Evolutionary conservation across 1,139 yeast species (phyloP).

Genomic region (Yamadazyma epiphylla): DNA sequence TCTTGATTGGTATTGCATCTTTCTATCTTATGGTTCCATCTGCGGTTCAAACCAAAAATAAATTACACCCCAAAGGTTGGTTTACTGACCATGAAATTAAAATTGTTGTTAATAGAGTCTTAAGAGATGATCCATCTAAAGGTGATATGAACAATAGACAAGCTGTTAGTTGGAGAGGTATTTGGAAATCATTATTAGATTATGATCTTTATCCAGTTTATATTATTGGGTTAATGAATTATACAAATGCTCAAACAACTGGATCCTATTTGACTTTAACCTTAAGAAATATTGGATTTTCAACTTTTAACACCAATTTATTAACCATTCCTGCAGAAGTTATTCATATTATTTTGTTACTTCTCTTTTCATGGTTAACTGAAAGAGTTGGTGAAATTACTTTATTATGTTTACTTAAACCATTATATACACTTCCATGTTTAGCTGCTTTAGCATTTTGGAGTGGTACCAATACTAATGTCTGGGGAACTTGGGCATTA

Average conservation of each 20-base stretch:
- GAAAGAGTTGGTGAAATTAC: constrained; percentile 38
- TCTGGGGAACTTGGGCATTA: constrained; percentile 53
- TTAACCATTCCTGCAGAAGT: constrained; percentile 50
- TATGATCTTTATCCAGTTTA: constrained; percentile 61
- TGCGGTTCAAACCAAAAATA: constrained; percentile 50
- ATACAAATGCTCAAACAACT: constrained; percentile 40
- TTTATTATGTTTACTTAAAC: constrained; percentile 27
- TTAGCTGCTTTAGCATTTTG: constrained; percentile 46
- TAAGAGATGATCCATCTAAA: constrained; percentile 67
- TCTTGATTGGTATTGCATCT: constrained; percentile 50
- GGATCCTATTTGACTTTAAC: constrained; percentile 49
- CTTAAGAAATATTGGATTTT: constrained; percentile 51
- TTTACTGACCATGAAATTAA: constrained; percentile 59
- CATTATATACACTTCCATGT: constrained; percentile 35
- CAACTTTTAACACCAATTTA: constrained; percentile 51
- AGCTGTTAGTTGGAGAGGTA: constrained; percentile 38
- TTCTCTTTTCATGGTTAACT: constrained; percentile 35
- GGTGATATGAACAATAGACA: constrained; percentile 69
- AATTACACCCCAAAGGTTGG: constrained; percentile 57
- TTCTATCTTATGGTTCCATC: constrained; percentile 60
- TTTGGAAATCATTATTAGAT: constrained; percentile 43
- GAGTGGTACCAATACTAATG: constrained; percentile 41
- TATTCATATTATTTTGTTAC: constrained; percentile 32
- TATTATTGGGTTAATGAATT: constrained; percentile 45
- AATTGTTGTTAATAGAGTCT: constrained; percentile 57